A percentile compares a stretch with the other conserved stretches of the same genome.
Evolutionary conservation across 108 stramenopile genomes (phyloP).

Genomic region (Cyclotella distinguenda): DNA sequence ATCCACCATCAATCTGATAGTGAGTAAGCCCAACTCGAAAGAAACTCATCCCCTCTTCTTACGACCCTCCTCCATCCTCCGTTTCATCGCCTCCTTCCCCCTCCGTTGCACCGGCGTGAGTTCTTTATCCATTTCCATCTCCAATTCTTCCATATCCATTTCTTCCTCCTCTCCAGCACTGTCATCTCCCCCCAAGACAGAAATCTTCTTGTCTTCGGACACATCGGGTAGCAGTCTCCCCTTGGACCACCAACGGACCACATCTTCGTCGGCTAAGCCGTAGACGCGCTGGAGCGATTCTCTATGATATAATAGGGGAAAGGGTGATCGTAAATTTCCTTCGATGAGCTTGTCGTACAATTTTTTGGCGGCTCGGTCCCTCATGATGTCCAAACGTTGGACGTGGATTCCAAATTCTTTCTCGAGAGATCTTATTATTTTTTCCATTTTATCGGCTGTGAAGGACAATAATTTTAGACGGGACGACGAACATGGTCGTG

Average conservation of each 20-base stretch:
- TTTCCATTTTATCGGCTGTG: constrained; percentile 64
- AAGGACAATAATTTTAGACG: neutral
- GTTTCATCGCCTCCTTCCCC: constrained; percentile 76
- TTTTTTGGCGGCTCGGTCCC: constrained; percentile 54
- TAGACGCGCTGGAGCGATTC: constrained; percentile 66
- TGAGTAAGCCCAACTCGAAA: neutral
- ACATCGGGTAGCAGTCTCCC: constrained; percentile 53
- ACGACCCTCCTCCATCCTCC: constrained; percentile 60
- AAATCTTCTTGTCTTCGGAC: constrained; percentile 27
- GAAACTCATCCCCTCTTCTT: constrained; percentile 10
- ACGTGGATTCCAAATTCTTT: constrained; percentile 60
- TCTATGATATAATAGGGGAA: constrained; percentile 74
- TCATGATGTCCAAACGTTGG: constrained; percentile 64
- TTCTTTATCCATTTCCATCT: constrained; percentile 59
- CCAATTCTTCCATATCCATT: constrained; percentile 63
- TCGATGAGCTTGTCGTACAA: constrained; percentile 53
- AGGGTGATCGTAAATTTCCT: constrained; percentile 29
- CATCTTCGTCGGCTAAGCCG: constrained; percentile 36
- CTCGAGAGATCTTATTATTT: constrained; percentile 57
- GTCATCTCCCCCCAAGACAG: constrained; percentile 23
- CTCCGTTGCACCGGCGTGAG: constrained; percentile 63
- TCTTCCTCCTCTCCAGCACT: constrained; percentile 47
- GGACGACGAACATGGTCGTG: neutral
- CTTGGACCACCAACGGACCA: constrained; percentile 77
- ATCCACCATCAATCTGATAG: no score